These are phyloP conservation scores for Cystobasidium ongulense DNA, from an alignment of 768 basidiomycete genomes.

Conservation along the genomic window DNA sequence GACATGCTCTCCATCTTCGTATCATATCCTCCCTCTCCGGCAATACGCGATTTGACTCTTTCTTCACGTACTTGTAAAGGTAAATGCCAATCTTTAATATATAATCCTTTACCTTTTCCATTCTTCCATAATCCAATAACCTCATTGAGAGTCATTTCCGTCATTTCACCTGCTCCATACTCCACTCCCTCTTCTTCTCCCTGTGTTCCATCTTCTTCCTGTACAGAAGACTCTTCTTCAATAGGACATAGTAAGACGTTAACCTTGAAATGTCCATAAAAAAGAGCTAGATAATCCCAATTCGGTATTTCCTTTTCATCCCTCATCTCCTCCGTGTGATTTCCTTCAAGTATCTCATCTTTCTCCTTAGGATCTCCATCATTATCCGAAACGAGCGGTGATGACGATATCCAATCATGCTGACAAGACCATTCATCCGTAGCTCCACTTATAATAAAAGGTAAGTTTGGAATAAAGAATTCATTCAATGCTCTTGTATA, in stretches of 20 bases:
- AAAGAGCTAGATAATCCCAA: not conserved
- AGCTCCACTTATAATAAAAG: constrained; percentile 19
- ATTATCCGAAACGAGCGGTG: not conserved
- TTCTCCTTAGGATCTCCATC: not conserved
- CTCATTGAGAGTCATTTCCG: constrained; percentile 18
- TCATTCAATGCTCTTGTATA: not conserved
- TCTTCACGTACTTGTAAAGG: not conserved
- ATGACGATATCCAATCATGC: not conserved
- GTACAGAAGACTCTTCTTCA: not conserved
- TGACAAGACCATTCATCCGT: not conserved
- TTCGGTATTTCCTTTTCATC: not conserved
- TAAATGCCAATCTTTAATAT: constrained; percentile 31
- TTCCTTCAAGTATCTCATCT: not conserved
- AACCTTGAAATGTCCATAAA: not conserved
- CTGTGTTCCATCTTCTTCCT: not conserved
- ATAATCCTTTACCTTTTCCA: constrained; percentile 8
- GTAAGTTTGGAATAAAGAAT: constrained; percentile 21
- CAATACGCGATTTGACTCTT: not conserved
- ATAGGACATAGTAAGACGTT: not conserved
- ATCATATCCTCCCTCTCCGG: too few species aligned
- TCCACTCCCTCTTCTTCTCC: not conserved
- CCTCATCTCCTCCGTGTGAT: not conserved
- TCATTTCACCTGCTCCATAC: not conserved
- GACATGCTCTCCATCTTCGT: too few species aligned
- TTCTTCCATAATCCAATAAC: constrained; percentile 3